Evolutionary conservation across 805 yeast genomes (phyloP).

Genomic region (Diddensiella transvaalensis): DNA sequence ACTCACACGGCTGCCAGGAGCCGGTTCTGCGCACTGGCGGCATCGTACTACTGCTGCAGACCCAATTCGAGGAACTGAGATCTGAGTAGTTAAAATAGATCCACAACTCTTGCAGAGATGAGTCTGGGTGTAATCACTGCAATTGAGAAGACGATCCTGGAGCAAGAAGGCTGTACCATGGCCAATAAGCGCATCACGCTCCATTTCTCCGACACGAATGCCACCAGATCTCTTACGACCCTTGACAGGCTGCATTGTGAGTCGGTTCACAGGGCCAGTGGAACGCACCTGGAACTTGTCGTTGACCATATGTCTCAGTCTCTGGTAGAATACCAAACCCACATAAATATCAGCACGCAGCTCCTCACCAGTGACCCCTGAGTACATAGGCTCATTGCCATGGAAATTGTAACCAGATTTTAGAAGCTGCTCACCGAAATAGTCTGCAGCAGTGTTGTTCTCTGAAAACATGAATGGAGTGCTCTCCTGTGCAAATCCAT

Average conservation of each 20-base stretch:
- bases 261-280: constrained; percentile 94
- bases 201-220: constrained; percentile 99
- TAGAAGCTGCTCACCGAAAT: constrained; percentile 87
- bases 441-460: constrained; percentile 93
- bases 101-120: constrained; percentile 92
- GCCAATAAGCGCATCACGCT: constrained; percentile 97
- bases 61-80: constrained; percentile 88
- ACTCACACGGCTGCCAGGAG: constrained; percentile 44
- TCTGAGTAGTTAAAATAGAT: constrained; percentile 82
- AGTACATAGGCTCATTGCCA: constrained; percentile 98
- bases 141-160: constrained; percentile 91
- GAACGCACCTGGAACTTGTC: constrained; percentile 99
- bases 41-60: constrained; percentile 74
- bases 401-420: constrained; percentile 93
- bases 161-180: constrained; percentile 95
- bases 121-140: constrained; percentile 93
- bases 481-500: constrained; percentile 95
- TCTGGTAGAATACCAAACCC: constrained; percentile 96
- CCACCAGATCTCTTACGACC: constrained; percentile 99
- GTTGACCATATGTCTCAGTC: constrained; percentile 98
- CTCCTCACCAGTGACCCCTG: constrained; percentile 98
- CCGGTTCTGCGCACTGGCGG: constrained; percentile 80
- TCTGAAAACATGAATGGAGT: constrained; percentile 96
- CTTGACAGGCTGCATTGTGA: constrained; percentile 99
- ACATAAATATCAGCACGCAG: constrained; percentile 91